Evolutionary conservation across 2,329 filamentous ascomycete species (phyloP).

Genomic region (Colletotrichum tanaceti): DNA sequence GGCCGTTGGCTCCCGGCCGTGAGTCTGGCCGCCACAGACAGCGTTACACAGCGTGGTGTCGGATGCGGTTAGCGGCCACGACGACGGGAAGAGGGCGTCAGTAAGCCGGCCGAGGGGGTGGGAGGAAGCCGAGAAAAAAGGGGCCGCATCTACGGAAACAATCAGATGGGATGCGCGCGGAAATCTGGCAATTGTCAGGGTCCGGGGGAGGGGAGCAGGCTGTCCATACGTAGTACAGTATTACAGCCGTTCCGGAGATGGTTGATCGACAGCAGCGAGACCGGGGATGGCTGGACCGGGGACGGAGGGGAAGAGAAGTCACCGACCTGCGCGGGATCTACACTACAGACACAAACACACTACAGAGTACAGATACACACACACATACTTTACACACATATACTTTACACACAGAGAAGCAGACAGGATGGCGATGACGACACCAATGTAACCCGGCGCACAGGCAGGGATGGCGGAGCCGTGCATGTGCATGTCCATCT

Average conservation of each 20-base stretch:
- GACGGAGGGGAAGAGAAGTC: neutral
- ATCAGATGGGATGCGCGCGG: constrained; percentile 2
- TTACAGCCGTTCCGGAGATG: neutral
- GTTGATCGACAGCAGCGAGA: constrained; percentile 11
- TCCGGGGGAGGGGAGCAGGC: neutral
- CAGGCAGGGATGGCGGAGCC: neutral
- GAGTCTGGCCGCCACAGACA: neutral
- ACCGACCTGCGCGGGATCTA: neutral
- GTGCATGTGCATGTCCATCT: neutral
- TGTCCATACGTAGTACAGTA: no score
- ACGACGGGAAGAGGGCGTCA: neutral
- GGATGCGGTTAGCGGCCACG: neutral
- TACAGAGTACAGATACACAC: no score
- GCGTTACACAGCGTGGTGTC: neutral
- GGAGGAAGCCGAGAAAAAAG: neutral
- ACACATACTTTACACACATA: no score
- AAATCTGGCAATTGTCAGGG: no score
- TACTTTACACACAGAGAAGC: no score
- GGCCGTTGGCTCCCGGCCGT: neutral
- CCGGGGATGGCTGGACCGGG: constrained; percentile 3
- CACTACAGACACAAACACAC: no score
- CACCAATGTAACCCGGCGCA: neutral
- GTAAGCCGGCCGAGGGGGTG: neutral
- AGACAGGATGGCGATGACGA: constrained; percentile 18
- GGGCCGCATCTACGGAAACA: constrained; percentile 6